phyloP scores from a whole-genome alignment of 768 basidiomycete species.

The Auricularia sp. region DNA sequence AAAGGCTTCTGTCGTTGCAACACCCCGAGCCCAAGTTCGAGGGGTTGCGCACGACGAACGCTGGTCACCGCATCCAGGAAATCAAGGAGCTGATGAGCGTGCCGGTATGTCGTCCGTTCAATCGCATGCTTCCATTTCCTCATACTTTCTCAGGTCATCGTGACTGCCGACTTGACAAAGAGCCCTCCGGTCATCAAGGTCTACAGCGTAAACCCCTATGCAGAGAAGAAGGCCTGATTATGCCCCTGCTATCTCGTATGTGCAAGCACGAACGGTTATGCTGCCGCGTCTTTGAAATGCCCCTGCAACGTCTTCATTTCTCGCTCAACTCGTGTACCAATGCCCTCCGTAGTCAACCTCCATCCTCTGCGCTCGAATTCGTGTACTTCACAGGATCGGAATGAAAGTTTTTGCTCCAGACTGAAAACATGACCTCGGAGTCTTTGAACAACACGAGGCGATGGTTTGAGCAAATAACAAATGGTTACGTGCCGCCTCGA shows the following conservation, averaged over 20 bases:
- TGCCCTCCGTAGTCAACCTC: not conserved
- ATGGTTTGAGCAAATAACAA: not conserved
- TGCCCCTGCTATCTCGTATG: not conserved
- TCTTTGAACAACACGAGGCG: not conserved
- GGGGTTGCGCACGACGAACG: conserved; percentile 57
- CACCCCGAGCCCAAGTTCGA: conserved; percentile 76
- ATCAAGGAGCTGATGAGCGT: conserved; percentile 89
- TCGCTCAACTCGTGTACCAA: too few species aligned
- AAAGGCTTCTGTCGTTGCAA: conserved; percentile 65
- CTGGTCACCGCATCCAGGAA: conserved; percentile 93
- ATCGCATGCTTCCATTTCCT: not conserved
- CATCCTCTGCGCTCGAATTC: not conserved
- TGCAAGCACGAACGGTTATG: not conserved
- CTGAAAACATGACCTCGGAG: not conserved
- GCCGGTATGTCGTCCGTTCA: conserved; percentile 47
- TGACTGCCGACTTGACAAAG: conserved; percentile 91
- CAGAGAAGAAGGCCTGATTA: conserved; percentile 34
- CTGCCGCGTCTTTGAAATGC: not conserved
- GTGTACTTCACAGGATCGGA: not conserved
- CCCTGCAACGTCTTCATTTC: not conserved
- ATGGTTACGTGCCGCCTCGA: not conserved
- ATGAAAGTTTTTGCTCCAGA: not conserved
- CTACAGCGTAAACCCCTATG: conserved; percentile 89
- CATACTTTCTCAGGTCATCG: conserved; percentile 45
- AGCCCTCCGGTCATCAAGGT: conserved; percentile 96